phyloP scores from a whole-genome alignment of 768 basidiomycete genomes.

The Boletellus ananas region DNA sequence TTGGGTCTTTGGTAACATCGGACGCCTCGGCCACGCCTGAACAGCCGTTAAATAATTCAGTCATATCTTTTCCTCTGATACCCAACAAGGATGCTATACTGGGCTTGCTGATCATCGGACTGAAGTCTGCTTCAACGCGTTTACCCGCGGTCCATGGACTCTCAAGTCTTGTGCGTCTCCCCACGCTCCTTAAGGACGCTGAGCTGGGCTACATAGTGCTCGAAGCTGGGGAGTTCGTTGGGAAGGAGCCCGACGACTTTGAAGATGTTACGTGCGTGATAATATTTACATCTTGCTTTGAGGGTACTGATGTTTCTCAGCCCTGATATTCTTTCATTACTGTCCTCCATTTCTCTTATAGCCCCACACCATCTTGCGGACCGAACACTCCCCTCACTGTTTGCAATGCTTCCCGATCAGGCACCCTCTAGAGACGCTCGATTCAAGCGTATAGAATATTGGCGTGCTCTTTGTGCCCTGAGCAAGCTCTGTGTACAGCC shows the following conservation, averaged over 20 bases:
- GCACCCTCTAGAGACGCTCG: constrained; percentile 54
- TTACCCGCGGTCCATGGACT: constrained; percentile 63
- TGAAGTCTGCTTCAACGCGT: constrained; percentile 49
- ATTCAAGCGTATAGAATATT: constrained; percentile 57
- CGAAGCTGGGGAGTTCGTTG: constrained; percentile 65
- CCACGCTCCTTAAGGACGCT: constrained; percentile 57
- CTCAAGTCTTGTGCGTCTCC: constrained; percentile 61
- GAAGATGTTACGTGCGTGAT: constrained; percentile 48
- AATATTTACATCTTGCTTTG: not conserved
- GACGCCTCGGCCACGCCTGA: not conserved
- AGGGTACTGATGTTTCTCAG: constrained; percentile 33
- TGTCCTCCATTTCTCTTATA: constrained; percentile 57
- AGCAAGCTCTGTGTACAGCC: constrained; percentile 68
- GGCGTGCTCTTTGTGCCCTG: constrained; percentile 65
- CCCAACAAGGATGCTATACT: constrained; percentile 77
- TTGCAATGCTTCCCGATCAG: constrained; percentile 65
- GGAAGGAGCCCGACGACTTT: constrained; percentile 43
- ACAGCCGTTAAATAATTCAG: constrained; percentile 29
- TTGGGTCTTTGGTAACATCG: constrained; percentile 4
- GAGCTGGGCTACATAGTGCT: constrained; percentile 81
- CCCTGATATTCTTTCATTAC: constrained; percentile 53
- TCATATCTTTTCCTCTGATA: constrained; percentile 38
- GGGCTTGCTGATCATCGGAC: constrained; percentile 55
- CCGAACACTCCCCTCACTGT: constrained; percentile 77
- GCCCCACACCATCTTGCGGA: constrained; percentile 64